phyloP scores from a whole-genome alignment of 179 eudicot genomes.

The Patellifolia procumbens region DNA sequence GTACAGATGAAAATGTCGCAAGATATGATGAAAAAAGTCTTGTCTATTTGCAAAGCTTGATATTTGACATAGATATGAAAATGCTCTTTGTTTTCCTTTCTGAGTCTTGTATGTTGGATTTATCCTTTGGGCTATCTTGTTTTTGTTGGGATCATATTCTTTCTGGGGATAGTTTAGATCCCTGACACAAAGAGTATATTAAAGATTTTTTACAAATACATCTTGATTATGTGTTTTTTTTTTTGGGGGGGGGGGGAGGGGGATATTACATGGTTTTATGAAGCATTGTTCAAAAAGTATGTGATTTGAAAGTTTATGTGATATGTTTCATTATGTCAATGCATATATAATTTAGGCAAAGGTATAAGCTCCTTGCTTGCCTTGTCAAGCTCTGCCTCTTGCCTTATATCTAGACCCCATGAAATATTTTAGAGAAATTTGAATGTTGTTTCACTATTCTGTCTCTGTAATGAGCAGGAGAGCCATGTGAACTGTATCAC shows the following conservation, averaged over 20 bases:
- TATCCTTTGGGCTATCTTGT: not conserved
- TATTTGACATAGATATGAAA: too few relatives aligned
- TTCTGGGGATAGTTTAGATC: not conserved
- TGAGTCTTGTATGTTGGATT: not conserved
- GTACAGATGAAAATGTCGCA: not conserved
- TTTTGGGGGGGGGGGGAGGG: too few relatives aligned
- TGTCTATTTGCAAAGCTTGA: not conserved
- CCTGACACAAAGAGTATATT: not conserved
- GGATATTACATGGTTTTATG: not conserved
- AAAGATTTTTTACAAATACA: too few relatives aligned
- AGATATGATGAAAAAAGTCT: not conserved
- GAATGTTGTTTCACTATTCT: conserved; percentile 5
- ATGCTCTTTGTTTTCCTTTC: not conserved
- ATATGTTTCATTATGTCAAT: not conserved
- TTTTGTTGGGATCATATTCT: not conserved
- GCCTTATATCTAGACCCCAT: not conserved
- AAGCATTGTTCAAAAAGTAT: not conserved
- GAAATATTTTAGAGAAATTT: not conserved
- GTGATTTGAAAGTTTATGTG: not conserved
- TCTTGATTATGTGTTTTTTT: too few relatives aligned
- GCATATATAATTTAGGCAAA: not conserved
- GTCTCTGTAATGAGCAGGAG: conserved; percentile 54
- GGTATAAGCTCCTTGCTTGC: not conserved
- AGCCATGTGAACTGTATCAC: conserved; percentile 87
- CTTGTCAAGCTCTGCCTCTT: not conserved